Base-by-base conservation (phyloP, 2,329 filamentous ascomycete species). In the Chalara sp. region DNA sequence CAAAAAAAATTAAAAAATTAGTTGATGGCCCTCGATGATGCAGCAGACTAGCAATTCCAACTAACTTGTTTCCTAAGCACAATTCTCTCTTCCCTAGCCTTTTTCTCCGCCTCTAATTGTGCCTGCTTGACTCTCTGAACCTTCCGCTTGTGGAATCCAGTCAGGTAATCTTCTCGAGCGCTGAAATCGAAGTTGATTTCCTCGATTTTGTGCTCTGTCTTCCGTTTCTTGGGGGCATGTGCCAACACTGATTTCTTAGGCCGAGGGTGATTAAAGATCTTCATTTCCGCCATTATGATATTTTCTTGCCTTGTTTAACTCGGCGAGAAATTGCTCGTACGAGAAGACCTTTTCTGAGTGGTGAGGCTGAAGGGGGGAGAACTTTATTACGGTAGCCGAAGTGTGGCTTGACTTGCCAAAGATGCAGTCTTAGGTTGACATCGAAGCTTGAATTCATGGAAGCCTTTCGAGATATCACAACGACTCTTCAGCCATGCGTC, bases 141-240 rank as follows among this genome's bases (percentile, higher is more conserved):
- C 69, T 96, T 97, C 68, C 93, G 86, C 76, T 97, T 99, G 74
- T 92, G 91, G 71, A 99, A 99, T 3, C 93, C 93, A 0, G 90
- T 96, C 52, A 99, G 76, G 66, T 88, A 99, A 64, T 97, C 90
- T 57, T 86, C 74, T 57, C 93, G 84, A 44, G 87, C 87, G 54
- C 78, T 76, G 54, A 78, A 72, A 71, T 99, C 90, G 71, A 97
- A 99, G 48, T 75, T 81, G 68, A 99, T 86, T 67, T 95, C 89
- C 64, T 91, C 88, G 53, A 88, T 75, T 39, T 76, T 66, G 40
- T 65, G 62, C 13, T 59, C 65, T 55, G 69, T 68, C 67, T 86
- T 88, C 57, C 86, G 76, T 63, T 82, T 85, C 70, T 86, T 89
- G 35, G 35, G 35, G n/a, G 71, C 72, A 1, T 80, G 77, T 12